phyloP scores from a whole-genome alignment of 2,329 filamentous ascomycete species.

The Apiospora aurea region DNA sequence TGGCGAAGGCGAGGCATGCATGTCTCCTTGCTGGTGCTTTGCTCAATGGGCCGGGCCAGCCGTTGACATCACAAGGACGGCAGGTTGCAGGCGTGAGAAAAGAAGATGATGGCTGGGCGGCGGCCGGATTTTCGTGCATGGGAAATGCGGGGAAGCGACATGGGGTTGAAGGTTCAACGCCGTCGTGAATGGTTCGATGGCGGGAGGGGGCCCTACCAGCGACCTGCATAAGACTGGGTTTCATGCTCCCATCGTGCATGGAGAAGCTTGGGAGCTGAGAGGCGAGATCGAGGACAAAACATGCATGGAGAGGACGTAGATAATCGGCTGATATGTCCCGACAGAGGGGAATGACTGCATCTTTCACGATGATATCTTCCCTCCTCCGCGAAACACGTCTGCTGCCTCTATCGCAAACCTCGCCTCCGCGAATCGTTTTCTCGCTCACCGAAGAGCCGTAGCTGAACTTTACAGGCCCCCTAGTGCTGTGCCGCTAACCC shows the following conservation, averaged over 20 bases:
- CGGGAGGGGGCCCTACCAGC: not conserved
- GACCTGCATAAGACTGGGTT: not conserved
- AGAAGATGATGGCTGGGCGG: not conserved
- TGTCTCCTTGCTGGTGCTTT: not conserved
- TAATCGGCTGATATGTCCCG: not conserved
- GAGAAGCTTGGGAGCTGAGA: not conserved
- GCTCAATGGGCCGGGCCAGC: not conserved
- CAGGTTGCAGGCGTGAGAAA: not conserved
- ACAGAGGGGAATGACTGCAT: not conserved
- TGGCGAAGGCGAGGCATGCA: not conserved
- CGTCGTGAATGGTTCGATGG: constrained; percentile 19
- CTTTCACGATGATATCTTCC: not conserved
- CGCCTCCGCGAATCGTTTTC: not conserved
- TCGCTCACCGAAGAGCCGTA: not conserved
- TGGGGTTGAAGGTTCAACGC: constrained; percentile 19
- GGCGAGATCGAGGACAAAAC: not conserved
- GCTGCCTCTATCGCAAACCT: not conserved
- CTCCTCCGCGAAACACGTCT: not conserved
- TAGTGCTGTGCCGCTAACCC: constrained; percentile 17
- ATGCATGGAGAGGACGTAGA: too few species aligned
- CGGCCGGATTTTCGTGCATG: not conserved
- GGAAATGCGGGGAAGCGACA: constrained; percentile 11
- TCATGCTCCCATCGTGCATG: not conserved
- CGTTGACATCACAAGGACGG: not conserved
- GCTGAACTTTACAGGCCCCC: not conserved